Evolutionary conservation across 2,329 filamentous ascomycete species (phyloP).

Genomic region (Tolypocladium amazonense): DNA sequence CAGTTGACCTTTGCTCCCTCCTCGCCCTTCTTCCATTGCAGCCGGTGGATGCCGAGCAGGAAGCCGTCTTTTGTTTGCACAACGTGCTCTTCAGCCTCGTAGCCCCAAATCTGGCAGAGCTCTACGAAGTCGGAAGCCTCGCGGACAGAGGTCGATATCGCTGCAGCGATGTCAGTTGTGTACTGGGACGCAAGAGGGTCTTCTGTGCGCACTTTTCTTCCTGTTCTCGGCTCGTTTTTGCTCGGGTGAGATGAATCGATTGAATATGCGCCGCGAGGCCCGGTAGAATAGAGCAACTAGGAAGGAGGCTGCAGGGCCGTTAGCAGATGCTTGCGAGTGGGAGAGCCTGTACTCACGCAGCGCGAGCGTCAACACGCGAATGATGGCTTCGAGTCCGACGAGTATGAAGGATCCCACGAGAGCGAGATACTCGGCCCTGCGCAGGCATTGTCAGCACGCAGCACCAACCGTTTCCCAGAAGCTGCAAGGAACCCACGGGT

Average conservation of each 20-base stretch:
- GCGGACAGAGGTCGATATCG: slow-evolving; percentile 65
- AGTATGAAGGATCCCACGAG: slow-evolving; percentile 76
- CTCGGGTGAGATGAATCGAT: slow-evolving; percentile 61
- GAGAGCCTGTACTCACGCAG: slow-evolving; percentile 51
- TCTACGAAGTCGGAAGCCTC: slow-evolving; percentile 88
- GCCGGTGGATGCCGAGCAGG: slow-evolving; percentile 76
- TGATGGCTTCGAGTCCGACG: slow-evolving; percentile 69
- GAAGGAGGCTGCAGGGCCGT: slow-evolving; percentile 50
- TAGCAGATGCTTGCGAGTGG: neutral
- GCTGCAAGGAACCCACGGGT: slow-evolving; percentile 30
- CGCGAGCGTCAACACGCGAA: slow-evolving; percentile 77
- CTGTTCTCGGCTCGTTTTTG: slow-evolving; percentile 56
- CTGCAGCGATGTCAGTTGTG: slow-evolving; percentile 20
- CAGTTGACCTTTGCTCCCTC: slow-evolving; percentile 69
- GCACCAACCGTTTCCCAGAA: neutral
- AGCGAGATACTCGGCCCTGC: slow-evolving; percentile 75
- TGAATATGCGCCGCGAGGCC: slow-evolving; percentile 73
- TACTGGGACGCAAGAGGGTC: too few relatives aligned
- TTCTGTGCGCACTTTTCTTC: slow-evolving; percentile 45
- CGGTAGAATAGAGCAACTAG: slow-evolving; percentile 76
- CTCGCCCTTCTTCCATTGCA: slow-evolving; percentile 75
- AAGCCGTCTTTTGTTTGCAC: slow-evolving; percentile 93
- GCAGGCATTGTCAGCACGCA: slow-evolving; percentile 2
- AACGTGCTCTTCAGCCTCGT: slow-evolving; percentile 91
- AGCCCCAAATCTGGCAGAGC: slow-evolving; percentile 83